Evolutionary conservation across 352 stramenopile species (phyloP), one percentile per base, ranked within the genome.

Genomic region (Phytophthora sp.): DNA sequence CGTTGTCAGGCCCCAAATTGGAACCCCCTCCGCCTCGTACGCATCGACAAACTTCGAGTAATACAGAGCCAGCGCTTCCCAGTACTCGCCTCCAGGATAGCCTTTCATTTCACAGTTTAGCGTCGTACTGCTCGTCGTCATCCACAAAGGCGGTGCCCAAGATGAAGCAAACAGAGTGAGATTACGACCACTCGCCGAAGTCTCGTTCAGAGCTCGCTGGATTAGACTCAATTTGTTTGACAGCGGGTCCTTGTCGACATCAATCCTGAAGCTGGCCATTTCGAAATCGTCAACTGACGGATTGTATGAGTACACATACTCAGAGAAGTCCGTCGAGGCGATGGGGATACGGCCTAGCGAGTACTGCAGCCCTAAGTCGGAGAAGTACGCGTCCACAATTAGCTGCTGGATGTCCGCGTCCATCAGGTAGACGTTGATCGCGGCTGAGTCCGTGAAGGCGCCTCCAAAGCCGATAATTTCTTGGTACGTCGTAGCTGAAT

Each of bases 61-160:
- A 53, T 92, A 95, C 12, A 84, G 56, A 20, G 83, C 86, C 35
- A 85, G 80, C 6, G 83, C 74, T 31, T 74, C 24, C 66, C 79
- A 78, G 30, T 89, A 84, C 32, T 62, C 23, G 1, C 27, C 52
- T 24, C 76, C 64, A 1, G 70, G 56, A 11, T 88, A 48, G 21
- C 77, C 79, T 17, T 77, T 62, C 24, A 87, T 53, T 11, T 68
- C 23, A 11, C 62, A 76, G 41, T 81, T 79, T 27, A 77, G 55
- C 11, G 62, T 77, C n/a, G 58, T 61, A 28, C 80, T 81, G 18
- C 66, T 50, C 13, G 53, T 66, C 50, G 89, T 94, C 85, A 94
- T 93, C 83, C 84, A 95, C 32, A 62, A 32, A 9, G 85, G 86
- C 7, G 77, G 77, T n/a, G 74, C 84, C 85, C 86, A 95, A 7